Evolutionary conservation across 2,329 filamentous ascomycete genomes (phyloP).

Genomic region (Lasiodiplodia gonubiensis): DNA sequence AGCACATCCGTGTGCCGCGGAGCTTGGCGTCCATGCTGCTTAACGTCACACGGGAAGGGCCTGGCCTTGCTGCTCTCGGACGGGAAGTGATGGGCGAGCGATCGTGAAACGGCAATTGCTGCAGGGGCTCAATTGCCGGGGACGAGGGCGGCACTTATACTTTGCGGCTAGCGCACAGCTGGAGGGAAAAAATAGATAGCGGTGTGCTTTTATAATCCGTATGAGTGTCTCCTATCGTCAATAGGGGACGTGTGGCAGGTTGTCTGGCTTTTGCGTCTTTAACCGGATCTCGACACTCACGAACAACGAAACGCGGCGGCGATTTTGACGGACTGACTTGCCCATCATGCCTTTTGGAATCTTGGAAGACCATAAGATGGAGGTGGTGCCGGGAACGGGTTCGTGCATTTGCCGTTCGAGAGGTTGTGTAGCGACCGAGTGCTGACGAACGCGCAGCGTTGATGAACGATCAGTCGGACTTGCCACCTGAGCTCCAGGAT

Average conservation of each 20-base stretch:
- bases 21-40: background rate
- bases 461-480: constrained; percentile 54
- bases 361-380: constrained; percentile 53
- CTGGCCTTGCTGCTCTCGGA: background rate
- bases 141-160: constrained; percentile 3
- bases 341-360: constrained; percentile 56
- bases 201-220: background rate
- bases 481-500: constrained; percentile 53
- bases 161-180: background rate
- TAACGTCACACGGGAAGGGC: constrained; percentile 1
- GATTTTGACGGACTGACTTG: background rate
- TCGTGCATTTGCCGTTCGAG: constrained; percentile 28
- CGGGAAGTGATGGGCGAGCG: background rate
- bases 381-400: constrained; percentile 58
- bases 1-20: background rate
- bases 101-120: constrained; percentile 2
- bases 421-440: background rate
- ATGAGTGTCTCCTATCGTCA: background rate
- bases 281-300: background rate
- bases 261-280: background rate
- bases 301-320: background rate
- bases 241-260: background rate
- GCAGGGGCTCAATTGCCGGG: constrained; percentile 19
- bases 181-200: background rate
- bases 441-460: constrained; percentile 43